Conservation (phyloP, 371 early-diverging fungal species). For the Dichotomocladium elegans region DNA sequence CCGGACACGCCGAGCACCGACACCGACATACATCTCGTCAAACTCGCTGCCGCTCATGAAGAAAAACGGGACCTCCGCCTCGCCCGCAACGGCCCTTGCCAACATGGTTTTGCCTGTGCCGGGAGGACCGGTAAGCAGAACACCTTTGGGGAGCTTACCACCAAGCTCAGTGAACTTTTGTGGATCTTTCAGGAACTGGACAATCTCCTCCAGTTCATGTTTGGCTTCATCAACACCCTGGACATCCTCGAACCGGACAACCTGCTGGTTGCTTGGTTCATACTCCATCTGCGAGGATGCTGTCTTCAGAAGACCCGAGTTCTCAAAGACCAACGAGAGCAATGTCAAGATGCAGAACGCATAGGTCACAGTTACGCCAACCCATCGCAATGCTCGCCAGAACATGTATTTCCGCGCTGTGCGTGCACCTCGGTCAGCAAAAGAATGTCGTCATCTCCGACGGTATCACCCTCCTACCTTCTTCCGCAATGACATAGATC, state of each 20-base stretch:
- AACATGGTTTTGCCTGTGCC: constrained; percentile 98
- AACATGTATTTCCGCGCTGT: constrained; percentile 42
- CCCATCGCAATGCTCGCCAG: constrained; percentile 71
- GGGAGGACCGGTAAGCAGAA: constrained; percentile 98
- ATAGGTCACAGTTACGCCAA: constrained; percentile 71
- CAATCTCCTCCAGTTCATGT: constrained; percentile 92
- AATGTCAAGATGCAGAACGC: constrained; percentile 77
- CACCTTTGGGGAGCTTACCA: constrained; percentile 95
- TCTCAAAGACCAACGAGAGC: constrained; percentile 70
- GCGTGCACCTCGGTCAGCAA: neutral
- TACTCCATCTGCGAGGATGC: constrained; percentile 63
- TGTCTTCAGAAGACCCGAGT: constrained; percentile 70
- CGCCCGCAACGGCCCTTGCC: constrained; percentile 88
- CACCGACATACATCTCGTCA: constrained; percentile 99
- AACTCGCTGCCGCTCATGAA: constrained; percentile 97
- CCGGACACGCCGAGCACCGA: constrained; percentile 87
- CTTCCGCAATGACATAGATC: constrained; percentile 59
- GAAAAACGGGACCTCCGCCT: constrained; percentile 96
- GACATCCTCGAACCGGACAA: constrained; percentile 88
- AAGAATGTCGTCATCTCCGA: neutral
- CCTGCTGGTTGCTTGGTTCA: constrained; percentile 62
- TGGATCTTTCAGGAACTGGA: constrained; percentile 92
- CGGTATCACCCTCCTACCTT: constrained; percentile 27
- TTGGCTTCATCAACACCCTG: constrained; percentile 98
- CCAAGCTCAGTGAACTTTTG: constrained; percentile 87